phyloP scores from a whole-genome alignment of 441 rosid genomes.

The Erodium chrysanthum region DNA sequence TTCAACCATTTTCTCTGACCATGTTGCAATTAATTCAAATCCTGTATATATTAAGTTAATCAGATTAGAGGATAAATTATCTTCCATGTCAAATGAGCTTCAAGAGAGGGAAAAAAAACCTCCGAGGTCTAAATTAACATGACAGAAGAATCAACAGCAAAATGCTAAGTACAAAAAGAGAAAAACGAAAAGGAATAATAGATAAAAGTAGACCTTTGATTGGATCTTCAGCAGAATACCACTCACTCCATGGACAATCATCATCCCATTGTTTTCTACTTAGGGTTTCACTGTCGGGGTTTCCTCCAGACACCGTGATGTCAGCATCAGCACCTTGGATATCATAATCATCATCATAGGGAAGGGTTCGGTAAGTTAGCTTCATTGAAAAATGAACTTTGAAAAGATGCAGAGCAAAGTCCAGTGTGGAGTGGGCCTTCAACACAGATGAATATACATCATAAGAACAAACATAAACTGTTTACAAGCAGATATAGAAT shows the following conservation, averaged over 20 bases:
- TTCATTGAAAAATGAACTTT: slow-evolving; percentile 76
- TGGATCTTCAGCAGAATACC: slow-evolving; percentile 97
- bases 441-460: slow-evolving; percentile 22
- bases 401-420: slow-evolving; percentile 55
- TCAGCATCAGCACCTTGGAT: slow-evolving; percentile 41
- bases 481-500: neutral
- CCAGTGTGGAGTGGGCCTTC: slow-evolving; percentile 77
- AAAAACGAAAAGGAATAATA: neutral
- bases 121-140: slow-evolving; percentile 10
- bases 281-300: slow-evolving; percentile 35
- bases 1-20: slow-evolving; percentile 68
- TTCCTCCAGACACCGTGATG: slow-evolving; percentile 36
- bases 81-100: slow-evolving; percentile 6
- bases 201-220: slow-evolving; percentile 45
- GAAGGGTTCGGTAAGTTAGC: slow-evolving; percentile 71
- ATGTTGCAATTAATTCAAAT: slow-evolving; percentile 56
- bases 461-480: neutral
- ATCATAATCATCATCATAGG: slow-evolving; percentile 50
- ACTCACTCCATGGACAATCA: slow-evolving; percentile 98
- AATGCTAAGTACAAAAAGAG: neutral
- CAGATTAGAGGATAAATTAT: slow-evolving; percentile 18
- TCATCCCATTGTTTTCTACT: slow-evolving; percentile 79
- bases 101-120: slow-evolving; percentile 12
- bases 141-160: slow-evolving; percentile 10
- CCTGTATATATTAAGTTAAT: slow-evolving; percentile 38